These are phyloP conservation scores for Aspergillus sp. DNA, from an alignment of 2,329 filamentous ascomycete genomes.

Conservation along the genomic window DNA sequence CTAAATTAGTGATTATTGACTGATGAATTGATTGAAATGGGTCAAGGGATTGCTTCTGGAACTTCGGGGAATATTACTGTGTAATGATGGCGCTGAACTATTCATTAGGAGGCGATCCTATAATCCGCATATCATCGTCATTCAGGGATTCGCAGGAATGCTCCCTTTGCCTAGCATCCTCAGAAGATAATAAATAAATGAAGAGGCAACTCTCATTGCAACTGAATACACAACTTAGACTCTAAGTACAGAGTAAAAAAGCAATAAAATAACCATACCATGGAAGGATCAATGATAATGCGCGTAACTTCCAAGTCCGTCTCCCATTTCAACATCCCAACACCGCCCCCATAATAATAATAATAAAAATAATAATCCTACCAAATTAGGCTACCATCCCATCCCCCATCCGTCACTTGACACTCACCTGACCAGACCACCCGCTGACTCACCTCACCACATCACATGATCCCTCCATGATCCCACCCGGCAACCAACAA, in stretches of 20 bases:
- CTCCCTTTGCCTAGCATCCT: neutral
- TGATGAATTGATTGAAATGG: constrained; percentile 2
- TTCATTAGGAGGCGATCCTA: constrained; percentile 4
- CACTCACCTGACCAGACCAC: constrained; percentile 3
- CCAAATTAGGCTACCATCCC: neutral
- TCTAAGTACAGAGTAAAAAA: neutral
- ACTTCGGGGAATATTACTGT: constrained; percentile 5
- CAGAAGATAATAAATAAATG: too few species aligned
- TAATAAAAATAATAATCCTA: neutral
- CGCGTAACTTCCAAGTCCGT: neutral
- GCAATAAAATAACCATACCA: neutral
- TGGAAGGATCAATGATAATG: neutral
- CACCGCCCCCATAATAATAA: neutral
- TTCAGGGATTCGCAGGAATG: neutral
- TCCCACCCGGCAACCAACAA: neutral
- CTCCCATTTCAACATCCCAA: neutral
- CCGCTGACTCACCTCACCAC: neutral
- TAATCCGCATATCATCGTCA: neutral
- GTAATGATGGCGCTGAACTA: neutral
- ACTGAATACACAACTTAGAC: too few species aligned
- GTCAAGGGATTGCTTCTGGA: constrained; percentile 8
- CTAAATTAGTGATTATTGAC: neutral
- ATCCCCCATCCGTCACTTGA: neutral
- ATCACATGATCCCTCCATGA: constrained; percentile 5
- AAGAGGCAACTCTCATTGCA: too few species aligned